Percentiles rank a stretch among this genome's conserved stretches.
phyloP scores from a whole-genome alignment of 2,329 filamentous ascomycete species.

The Pseudocercospora fijiensis region DNA sequence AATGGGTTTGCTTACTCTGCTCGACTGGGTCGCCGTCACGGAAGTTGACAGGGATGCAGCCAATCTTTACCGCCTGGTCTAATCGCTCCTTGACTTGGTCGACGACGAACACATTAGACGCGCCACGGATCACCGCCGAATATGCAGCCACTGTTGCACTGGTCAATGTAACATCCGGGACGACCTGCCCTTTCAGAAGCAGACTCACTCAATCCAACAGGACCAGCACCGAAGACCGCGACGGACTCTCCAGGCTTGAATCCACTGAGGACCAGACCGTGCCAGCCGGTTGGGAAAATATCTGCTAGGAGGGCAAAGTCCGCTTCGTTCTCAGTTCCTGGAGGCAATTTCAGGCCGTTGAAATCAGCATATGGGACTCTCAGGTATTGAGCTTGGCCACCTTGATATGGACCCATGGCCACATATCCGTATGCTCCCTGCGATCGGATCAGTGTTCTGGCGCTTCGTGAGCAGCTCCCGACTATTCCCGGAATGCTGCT shows the following conservation, averaged over 20 bases:
- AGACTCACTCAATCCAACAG: conserved; percentile 55
- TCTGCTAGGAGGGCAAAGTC: conserved; percentile 58
- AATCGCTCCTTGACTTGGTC: conserved; percentile 63
- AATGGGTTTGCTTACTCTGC: conserved; percentile 41
- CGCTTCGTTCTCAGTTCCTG: conserved; percentile 60
- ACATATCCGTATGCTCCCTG: conserved; percentile 14
- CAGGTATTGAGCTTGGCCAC: conserved; percentile 63
- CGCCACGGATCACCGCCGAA: conserved; percentile 60
- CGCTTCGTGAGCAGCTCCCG: background rate
- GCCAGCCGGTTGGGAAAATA: conserved; percentile 50
- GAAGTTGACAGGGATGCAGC: conserved; percentile 62
- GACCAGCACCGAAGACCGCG: conserved; percentile 60
- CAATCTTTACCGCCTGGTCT: conserved; percentile 60
- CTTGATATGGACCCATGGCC: conserved; percentile 50
- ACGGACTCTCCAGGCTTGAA: conserved; percentile 63
- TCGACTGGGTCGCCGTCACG: conserved; percentile 59
- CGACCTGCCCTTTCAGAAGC: background rate
- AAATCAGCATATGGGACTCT: conserved; percentile 57
- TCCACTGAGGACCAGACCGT: conserved; percentile 57
- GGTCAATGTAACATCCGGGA: background rate
- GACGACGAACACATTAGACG: conserved; percentile 61
- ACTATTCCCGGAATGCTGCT: background rate
- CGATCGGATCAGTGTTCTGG: background rate
- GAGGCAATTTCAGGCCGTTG: conserved; percentile 56
- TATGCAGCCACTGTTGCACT: conserved; percentile 56